phyloP scores from a whole-genome alignment of 805 yeast species.

The Lipomyces yamadae region DNA sequence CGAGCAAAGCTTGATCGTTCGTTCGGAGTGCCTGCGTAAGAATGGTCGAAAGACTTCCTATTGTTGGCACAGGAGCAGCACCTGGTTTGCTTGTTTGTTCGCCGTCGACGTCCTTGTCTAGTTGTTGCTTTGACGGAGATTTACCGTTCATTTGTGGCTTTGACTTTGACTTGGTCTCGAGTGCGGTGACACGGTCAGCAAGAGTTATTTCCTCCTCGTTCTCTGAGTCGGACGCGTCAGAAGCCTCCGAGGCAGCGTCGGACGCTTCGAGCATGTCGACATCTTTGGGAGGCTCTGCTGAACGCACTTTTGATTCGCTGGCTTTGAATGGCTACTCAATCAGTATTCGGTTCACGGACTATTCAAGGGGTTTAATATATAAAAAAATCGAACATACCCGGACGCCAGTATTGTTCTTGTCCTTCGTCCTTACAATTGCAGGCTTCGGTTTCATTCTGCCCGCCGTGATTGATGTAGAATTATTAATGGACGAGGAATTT shows the following conservation, averaged over 20 bases:
- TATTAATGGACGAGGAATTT: not conserved
- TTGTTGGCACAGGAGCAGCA: conserved; percentile 49
- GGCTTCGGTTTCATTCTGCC: conserved; percentile 15
- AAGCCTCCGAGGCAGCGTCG: conserved; percentile 12
- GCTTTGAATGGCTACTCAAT: conserved; percentile 43
- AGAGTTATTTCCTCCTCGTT: conserved; percentile 53
- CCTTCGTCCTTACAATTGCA: conserved; percentile 22
- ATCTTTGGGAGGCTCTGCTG: conserved; percentile 44
- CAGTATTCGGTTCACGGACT: conserved; percentile 13
- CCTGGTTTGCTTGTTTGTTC: not conserved
- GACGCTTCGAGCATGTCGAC: conserved; percentile 40
- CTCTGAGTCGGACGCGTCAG: conserved; percentile 44
- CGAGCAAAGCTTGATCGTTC: conserved; percentile 83
- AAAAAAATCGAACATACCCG: conserved; percentile 13
- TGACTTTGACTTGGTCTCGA: conserved; percentile 36
- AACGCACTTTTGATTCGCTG: conserved; percentile 43
- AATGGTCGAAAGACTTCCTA: conserved; percentile 83
- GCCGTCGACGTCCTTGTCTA: not conserved
- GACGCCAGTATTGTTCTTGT: conserved; percentile 12
- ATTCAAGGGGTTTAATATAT: not conserved
- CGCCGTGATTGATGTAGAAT: not conserved
- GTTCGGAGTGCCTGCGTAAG: conserved; percentile 85
- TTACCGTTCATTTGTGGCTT: conserved; percentile 34
- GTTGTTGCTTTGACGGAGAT: not conserved
- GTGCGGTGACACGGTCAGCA: conserved; percentile 49